A percentile compares a stretch with the other conserved stretches of the same genome.
Conservation (phyloP, 2,329 filamentous ascomycete species). For the Xylariaceae sp. region DNA sequence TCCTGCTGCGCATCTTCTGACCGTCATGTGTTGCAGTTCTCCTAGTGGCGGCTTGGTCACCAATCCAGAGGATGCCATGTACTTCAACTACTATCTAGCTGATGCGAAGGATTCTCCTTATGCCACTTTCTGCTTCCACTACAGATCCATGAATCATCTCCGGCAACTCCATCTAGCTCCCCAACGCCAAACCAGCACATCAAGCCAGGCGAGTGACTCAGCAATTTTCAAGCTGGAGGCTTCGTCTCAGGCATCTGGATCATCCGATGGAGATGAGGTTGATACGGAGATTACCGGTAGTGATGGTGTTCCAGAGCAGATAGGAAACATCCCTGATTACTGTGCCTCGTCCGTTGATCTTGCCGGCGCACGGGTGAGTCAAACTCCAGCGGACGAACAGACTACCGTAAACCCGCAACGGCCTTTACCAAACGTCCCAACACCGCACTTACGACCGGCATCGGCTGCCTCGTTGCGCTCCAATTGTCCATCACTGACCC, state of each 20-base stretch:
- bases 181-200: conserved; percentile 9
- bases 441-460: conserved; percentile 17
- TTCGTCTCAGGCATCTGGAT: background rate
- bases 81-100: conserved; percentile 49
- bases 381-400: conserved; percentile 1
- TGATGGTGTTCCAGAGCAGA: background rate
- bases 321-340: conserved; percentile 15
- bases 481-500: conserved; percentile 31
- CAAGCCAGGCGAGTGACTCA: conserved; percentile 1
- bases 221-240: background rate
- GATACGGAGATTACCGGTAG: background rate
- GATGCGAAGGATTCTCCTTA: conserved; percentile 51
- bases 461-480: conserved; percentile 29
- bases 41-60: conserved; percentile 52
- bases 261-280: background rate
- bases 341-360: background rate
- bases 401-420: conserved; percentile 19
- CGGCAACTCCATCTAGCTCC: conserved; percentile 46
- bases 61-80: conserved; percentile 46
- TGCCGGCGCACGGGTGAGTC: conserved; percentile 1
- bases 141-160: conserved; percentile 50
- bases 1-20: conserved; percentile 7
- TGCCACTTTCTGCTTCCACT: conserved; percentile 53
- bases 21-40: conserved; percentile 35
- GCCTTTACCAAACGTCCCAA: conserved; percentile 29